These are phyloP conservation scores for Tuber magnatum DNA, from an alignment of 495 filamentous ascomycete species.

Conservation along the genomic window DNA sequence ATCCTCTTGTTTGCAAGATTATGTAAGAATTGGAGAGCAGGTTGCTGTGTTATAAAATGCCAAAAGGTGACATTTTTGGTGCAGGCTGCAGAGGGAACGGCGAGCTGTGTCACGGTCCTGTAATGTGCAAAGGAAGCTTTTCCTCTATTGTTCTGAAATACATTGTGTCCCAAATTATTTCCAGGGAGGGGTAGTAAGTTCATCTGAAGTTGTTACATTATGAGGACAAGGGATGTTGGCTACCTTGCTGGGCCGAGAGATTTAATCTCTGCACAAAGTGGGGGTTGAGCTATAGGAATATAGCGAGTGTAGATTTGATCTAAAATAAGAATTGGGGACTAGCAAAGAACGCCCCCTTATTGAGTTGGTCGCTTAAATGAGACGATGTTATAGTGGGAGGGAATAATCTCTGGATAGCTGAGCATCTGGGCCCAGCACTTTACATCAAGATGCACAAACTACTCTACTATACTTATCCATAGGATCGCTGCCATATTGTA, in stretches of 20 bases:
- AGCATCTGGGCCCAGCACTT: not conserved
- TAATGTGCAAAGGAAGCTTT: not conserved
- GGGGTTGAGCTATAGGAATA: not conserved
- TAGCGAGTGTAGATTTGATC: not conserved
- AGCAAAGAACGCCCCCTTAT: not conserved
- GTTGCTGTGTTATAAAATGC: not conserved
- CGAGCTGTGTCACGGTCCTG: not conserved
- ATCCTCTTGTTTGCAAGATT: not conserved
- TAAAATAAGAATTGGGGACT: not conserved
- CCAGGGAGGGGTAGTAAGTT: not conserved
- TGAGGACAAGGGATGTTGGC: not conserved
- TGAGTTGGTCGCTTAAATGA: not conserved
- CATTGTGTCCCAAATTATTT: not conserved
- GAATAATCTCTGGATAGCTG: not conserved
- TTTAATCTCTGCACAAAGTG: not conserved
- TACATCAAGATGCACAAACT: not conserved
- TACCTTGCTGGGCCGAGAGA: not conserved
- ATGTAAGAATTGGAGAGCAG: not conserved
- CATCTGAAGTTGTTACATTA: not conserved
- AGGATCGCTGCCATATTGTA: not conserved
- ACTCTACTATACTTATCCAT: not conserved
- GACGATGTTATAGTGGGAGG: not conserved
- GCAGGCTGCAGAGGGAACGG: not conserved
- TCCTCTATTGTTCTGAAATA: not conserved
- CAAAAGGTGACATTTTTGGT: not conserved